Conservation (phyloP, 2,329 filamentous ascomycete species). For the Phaeophleospora eucalypticola region DNA sequence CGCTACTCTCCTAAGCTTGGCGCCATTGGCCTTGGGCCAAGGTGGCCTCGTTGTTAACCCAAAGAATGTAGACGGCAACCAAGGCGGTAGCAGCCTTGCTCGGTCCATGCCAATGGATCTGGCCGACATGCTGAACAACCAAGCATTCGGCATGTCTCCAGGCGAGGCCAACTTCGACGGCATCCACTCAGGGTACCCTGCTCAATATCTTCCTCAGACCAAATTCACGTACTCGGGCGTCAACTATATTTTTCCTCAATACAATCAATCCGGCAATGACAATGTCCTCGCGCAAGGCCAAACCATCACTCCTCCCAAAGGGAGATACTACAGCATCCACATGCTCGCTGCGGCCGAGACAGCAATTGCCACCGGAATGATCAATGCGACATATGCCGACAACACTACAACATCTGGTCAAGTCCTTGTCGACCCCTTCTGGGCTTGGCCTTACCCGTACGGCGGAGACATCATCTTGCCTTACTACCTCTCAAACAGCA, state of each 20-base stretch:
- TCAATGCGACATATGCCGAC: conserved; percentile 39
- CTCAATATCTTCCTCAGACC: conserved; percentile 33
- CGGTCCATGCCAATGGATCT: conserved; percentile 26
- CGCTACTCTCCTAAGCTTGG: conserved; percentile 9
- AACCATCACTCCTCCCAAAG: conserved; percentile 29
- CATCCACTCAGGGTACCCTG: conserved; percentile 37
- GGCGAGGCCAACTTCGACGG: conserved; percentile 37
- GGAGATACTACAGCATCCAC: conserved; percentile 37
- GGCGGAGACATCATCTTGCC: conserved; percentile 41
- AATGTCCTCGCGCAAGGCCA: conserved; percentile 39
- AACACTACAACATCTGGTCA: conserved; percentile 32
- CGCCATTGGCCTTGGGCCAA: conserved; percentile 19
- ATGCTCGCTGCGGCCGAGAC: conserved; percentile 41
- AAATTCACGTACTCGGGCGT: conserved; percentile 37
- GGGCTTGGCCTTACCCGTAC: conserved; percentile 40
- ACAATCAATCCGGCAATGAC: conserved; percentile 36
- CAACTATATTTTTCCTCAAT: conserved; percentile 36
- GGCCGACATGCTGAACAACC: conserved; percentile 32
- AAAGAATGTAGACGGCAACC: conserved; percentile 22
- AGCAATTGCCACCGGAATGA: conserved; percentile 35
- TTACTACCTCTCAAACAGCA: conserved; percentile 35
- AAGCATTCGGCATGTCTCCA: conserved; percentile 35
- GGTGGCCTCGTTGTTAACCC: conserved; percentile 29
- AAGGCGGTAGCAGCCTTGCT: conserved; percentile 14
- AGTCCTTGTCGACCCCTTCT: conserved; percentile 37